Evolutionary conservation across 2,329 filamentous ascomycete species (phyloP).

Genomic region (Aureobasidium sp.): DNA sequence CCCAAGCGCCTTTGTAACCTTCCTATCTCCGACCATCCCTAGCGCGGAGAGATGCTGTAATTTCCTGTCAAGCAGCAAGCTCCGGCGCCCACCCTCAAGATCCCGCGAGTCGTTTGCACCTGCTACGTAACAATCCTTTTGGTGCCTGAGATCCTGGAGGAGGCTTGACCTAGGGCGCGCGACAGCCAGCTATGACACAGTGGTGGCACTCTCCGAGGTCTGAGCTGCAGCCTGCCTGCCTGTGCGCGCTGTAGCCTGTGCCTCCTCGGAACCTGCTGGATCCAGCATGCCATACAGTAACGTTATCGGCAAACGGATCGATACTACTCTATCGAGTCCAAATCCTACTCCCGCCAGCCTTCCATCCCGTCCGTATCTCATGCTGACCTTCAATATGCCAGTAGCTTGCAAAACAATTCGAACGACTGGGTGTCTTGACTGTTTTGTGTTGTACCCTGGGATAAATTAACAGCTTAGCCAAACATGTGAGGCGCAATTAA

Average conservation of each 20-base stretch:
- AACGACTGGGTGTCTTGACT: not conserved
- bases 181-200: not conserved
- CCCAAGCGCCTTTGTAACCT: not conserved
- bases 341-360: not conserved
- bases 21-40: not conserved
- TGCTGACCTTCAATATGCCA: not conserved
- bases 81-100: not conserved
- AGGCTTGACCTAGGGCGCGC: not conserved
- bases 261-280: not conserved
- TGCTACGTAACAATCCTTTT: not conserved
- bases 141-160: not conserved
- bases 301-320: not conserved
- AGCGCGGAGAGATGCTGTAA: not conserved
- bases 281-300: not conserved
- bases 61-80: not conserved
- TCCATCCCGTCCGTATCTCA: not conserved
- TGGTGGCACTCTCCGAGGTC: not conserved
- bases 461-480: not conserved
- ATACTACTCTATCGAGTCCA: not conserved
- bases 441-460: not conserved
- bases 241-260: not conserved
- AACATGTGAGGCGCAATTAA: conserved; percentile 7
- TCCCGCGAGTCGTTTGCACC: not conserved
- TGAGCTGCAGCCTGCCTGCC: not conserved
- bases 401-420: not conserved